phyloP scores from a whole-genome alignment of 371 early-diverging fungal genomes.

The Lichtheimia ornata region DNA sequence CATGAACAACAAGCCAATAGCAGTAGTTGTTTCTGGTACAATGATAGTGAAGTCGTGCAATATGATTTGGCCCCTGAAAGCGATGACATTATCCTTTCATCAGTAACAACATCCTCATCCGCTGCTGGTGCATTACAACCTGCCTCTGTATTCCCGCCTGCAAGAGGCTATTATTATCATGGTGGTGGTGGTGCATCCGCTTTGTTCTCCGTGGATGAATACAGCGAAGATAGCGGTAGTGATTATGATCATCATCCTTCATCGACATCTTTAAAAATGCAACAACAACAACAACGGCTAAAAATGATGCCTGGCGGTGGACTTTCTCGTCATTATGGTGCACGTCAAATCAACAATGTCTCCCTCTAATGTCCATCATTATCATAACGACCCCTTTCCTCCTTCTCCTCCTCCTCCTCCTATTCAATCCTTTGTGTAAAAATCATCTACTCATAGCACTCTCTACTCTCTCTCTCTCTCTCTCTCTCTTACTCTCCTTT shows the following conservation, averaged over 20 bases:
- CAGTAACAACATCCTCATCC: not conserved
- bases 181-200: conserved; percentile 6
- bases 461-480: no score
- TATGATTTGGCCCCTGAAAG: conserved; percentile 11
- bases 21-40: conserved; percentile 3
- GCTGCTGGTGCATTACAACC: no score
- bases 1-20: conserved; percentile 6
- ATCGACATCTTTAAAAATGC: no score
- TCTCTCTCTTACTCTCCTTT: no score
- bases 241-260: not conserved
- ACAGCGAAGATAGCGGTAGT: not conserved
- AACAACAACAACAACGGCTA: not conserved
- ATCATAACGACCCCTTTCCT: not conserved
- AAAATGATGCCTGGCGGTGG: not conserved
- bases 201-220: not conserved
- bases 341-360: conserved; percentile 14
- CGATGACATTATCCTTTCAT: conserved; percentile 5
- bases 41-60: conserved; percentile 9
- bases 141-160: not conserved
- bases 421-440: not conserved
- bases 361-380: not conserved
- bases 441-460: no score
- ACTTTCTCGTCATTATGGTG: conserved; percentile 11
- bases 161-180: not conserved
- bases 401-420: not conserved